phyloP scores from a whole-genome alignment of 306 rosid species.

The Cicer yamashitae region DNA sequence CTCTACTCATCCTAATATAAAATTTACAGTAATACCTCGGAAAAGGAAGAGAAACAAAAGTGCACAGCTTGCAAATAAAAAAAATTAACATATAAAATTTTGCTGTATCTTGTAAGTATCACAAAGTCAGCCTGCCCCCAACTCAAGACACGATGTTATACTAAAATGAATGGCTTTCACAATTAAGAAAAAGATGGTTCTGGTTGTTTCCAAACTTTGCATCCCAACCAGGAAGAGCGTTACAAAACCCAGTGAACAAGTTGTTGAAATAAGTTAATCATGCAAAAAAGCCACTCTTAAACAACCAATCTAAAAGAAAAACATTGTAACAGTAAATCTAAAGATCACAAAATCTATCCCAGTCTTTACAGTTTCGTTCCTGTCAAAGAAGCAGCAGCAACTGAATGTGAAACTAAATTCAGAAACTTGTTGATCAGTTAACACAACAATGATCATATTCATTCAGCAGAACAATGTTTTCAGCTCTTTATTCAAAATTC shows the following conservation, averaged over 20 bases:
- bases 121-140: slow-evolving; percentile 26
- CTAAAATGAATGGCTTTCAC: neutral
- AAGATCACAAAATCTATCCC: slow-evolving; percentile 22
- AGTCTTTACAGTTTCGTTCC: slow-evolving; percentile 6
- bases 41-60: neutral
- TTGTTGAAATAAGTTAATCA: slow-evolving; percentile 28
- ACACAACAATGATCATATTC: slow-evolving; percentile 6
- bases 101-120: neutral
- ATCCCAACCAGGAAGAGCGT: neutral
- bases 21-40: neutral
- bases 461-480: slow-evolving; percentile 14
- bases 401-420: slow-evolving; percentile 7
- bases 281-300: slow-evolving; percentile 20
- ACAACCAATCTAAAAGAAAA: slow-evolving; percentile 37
- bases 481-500: slow-evolving; percentile 17
- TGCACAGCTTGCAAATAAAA: slow-evolving; percentile 25
- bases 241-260: slow-evolving; percentile 23
- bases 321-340: slow-evolving; percentile 6
- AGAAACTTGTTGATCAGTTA: slow-evolving; percentile 11
- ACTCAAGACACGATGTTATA: slow-evolving; percentile 13
- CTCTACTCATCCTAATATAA: slow-evolving; percentile 19
- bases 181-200: neutral
- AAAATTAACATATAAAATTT: neutral
- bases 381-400: slow-evolving; percentile 13
- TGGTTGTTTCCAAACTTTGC: slow-evolving; percentile 13